Base-by-base conservation (phyloP, 495 filamentous ascomycete genomes). In the Parmelia sp. region DNA sequence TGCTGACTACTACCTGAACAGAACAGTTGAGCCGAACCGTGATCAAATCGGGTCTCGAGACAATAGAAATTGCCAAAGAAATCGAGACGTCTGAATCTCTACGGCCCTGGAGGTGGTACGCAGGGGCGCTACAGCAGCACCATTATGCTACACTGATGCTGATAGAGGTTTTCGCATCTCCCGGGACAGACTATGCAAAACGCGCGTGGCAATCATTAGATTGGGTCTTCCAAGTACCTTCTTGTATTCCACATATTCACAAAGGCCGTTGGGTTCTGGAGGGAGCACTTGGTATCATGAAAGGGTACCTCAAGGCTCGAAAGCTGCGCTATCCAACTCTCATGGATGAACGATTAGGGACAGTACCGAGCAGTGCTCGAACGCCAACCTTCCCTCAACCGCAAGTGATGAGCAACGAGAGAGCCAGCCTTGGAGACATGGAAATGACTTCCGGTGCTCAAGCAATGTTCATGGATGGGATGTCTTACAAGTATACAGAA, bases 141-240 rank as follows among this genome's bases (percentile, higher is more conserved):
- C 77, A 80, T 65, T 70, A 66, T 21, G 78, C 80, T 6, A 68
- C 82, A 4, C 74, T 81, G 17, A 69, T 83, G 44, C 65, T 81
- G 17, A 66, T 73, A 27, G 81, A 83, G 65, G 63, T 82, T n/a
- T 87, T 81, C 71, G 79, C 80, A 29, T 79, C 80, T 58, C 85
- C 86, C 1, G 73, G 82, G 63, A 77, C 79, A 58, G 74, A 73
- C 60, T 75, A 84, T 51, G 84, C 84, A 27, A 77, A 80, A 37
- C 78, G 86, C 33, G 86, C 90, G 57, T 91, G 88, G 88, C 73
- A 75, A 9, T 88, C 84, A 64, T 76, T 91, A 15, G 86, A 90
- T 69, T 89, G 85, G 70, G 84, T 88, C 53, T 91, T 89, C 67
- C 79, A 83, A 39, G 73, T 85, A n/a, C 80, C 84, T 15, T 68